Conservation (phyloP, 2,329 filamentous ascomycete species). For the Emergomyces orientalis region DNA sequence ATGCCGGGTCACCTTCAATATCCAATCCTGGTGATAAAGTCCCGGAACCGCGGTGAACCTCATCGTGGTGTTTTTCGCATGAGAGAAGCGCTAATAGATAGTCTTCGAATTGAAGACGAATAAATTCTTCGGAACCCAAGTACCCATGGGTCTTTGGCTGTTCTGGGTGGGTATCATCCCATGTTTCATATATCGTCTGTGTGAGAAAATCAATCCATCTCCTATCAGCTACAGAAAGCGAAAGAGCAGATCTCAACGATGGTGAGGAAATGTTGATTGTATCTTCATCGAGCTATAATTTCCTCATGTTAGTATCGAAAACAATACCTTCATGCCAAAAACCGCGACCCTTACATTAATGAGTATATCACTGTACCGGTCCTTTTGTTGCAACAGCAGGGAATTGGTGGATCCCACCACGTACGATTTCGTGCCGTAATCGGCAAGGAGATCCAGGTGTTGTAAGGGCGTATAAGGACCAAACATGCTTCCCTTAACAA, state of each 20-base stretch:
- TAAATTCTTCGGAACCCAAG: slow-evolving; percentile 92
- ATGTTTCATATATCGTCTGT: slow-evolving; percentile 88
- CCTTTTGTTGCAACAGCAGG: slow-evolving; percentile 82
- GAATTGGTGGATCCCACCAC: slow-evolving; percentile 97
- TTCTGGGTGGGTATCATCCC: slow-evolving; percentile 84
- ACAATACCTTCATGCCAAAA: neutral
- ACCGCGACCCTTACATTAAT: slow-evolving; percentile 56
- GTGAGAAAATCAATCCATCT: slow-evolving; percentile 96
- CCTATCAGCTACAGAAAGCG: slow-evolving; percentile 75
- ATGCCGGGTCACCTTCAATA: slow-evolving; percentile 71
- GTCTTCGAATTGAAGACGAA: slow-evolving; percentile 92
- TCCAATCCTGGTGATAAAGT: slow-evolving; percentile 48
- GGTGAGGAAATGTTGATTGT: slow-evolving; percentile 74
- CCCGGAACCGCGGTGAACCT: slow-evolving; percentile 22
- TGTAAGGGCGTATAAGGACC: slow-evolving; percentile 95
- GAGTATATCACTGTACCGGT: slow-evolving; percentile 90
- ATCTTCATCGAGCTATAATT: slow-evolving; percentile 63
- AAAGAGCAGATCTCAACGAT: slow-evolving; percentile 64
- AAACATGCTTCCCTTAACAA: slow-evolving; percentile 75
- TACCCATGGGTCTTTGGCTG: slow-evolving; percentile 93
- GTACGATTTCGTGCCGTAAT: slow-evolving; percentile 92
- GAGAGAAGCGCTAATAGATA: slow-evolving; percentile 85
- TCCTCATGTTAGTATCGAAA: neutral
- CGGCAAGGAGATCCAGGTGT: slow-evolving; percentile 86
- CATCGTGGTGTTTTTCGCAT: slow-evolving; percentile 78